These are phyloP conservation scores for Flaveria linearis DNA, from an alignment of 129 eudicot genomes.

Conservation along the genomic window DNA sequence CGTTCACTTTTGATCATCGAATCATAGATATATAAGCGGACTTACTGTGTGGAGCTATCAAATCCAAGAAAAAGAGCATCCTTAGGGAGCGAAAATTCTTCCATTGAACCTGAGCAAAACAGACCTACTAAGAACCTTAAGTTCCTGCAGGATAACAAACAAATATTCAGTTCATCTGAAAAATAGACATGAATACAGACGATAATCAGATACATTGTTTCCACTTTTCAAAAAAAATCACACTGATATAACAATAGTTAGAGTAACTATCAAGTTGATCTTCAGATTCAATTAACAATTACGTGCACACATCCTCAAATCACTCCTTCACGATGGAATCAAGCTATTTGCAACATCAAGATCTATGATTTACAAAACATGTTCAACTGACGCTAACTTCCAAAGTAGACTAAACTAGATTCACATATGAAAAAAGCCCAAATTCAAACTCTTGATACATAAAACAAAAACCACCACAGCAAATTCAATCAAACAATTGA, in stretches of 20 bases:
- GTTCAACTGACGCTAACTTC: neutral
- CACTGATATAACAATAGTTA: neutral
- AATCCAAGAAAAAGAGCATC: slow-evolving; percentile 79
- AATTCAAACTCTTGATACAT: neutral
- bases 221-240: neutral
- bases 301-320: too few relatives aligned
- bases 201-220: neutral
- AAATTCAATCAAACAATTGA: neutral
- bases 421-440: slow-evolving; percentile 8
- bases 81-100: slow-evolving; percentile 53
- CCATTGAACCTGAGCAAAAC: slow-evolving; percentile 45
- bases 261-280: neutral
- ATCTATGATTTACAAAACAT: neutral
- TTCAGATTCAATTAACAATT: neutral
- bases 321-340: too few relatives aligned
- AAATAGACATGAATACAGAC: too few relatives aligned
- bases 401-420: slow-evolving; percentile 10
- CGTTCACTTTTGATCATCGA: neutral
- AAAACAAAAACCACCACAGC: neutral
- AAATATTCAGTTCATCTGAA: neutral
- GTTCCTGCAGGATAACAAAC: slow-evolving; percentile 10
- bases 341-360: neutral
- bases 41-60: slow-evolving; percentile 89
- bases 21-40: slow-evolving; percentile 1
- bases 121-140: slow-evolving; percentile 4